A percentile compares a stretch with the other conserved stretches of the same genome.
Evolutionary conservation across 441 rosid species (phyloP).

Genomic region (Gossypium schwendimanii): DNA sequence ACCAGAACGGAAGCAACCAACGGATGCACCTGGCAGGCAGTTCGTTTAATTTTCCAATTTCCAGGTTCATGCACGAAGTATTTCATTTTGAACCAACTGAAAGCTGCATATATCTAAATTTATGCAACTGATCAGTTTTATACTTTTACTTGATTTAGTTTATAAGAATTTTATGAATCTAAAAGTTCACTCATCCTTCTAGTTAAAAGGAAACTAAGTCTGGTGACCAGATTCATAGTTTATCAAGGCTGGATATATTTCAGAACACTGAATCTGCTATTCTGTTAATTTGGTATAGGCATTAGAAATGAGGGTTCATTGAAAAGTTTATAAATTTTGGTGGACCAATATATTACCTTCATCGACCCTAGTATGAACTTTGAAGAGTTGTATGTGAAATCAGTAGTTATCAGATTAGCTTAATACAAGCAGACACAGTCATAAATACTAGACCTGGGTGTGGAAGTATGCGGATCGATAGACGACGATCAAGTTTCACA

Average conservation of each 20-base stretch:
- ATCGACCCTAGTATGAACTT: too few relatives aligned
- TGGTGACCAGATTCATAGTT: background rate
- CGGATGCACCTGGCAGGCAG: constrained; percentile 26
- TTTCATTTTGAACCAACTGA: background rate
- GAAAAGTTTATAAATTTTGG: background rate
- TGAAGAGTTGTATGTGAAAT: background rate
- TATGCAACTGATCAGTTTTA: background rate
- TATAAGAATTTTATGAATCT: background rate
- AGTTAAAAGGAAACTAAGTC: background rate
- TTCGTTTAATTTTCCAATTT: constrained; percentile 25
- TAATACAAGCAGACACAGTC: background rate
- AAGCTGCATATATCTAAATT: background rate
- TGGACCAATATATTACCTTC: too few relatives aligned
- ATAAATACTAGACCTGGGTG: background rate
- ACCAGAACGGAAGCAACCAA: constrained; percentile 37
- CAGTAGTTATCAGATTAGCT: background rate
- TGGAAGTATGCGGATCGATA: background rate
- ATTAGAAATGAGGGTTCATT: background rate
- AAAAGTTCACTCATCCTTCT: background rate
- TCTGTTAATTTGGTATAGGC: background rate
- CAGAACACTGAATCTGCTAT: background rate
- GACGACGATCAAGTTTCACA: background rate
- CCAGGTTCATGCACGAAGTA: constrained; percentile 30
- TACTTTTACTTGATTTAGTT: background rate
- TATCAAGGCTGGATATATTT: background rate